Evolutionary conservation across 2,329 filamentous ascomycete species (phyloP), one percentile per base, ranked within the genome.

Genomic region (Teratosphaeria viscida): DNA sequence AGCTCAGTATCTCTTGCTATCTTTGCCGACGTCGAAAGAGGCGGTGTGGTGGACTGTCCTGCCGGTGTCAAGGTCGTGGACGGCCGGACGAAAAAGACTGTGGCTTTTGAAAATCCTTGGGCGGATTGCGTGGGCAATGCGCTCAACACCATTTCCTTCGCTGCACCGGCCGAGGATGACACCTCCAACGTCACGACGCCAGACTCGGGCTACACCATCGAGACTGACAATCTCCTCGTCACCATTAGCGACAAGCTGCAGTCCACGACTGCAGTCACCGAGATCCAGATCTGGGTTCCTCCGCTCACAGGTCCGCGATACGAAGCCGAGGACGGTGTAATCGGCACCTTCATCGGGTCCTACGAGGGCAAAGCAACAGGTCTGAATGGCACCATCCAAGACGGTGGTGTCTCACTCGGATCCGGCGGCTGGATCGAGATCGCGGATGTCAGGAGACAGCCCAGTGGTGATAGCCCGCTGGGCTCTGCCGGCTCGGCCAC

Each of bases 21-120:
- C 73, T 72, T 67, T 68, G 69, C 57, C 68, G 74, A 32, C 70
- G 70, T 16, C 69, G 71, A 66, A 27, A 67, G 70, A 47, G 72
- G 70, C 14, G 75, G 76, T 56, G 67, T 68, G 1, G 63, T 67
- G 32, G 61, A 54, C 26, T 68, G 67, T 59, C 67, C 67, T 1
- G 60, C 55, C 8, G 62, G 61, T 35, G 61, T 70, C 53, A 47
- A 54, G n/a, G 57, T 70, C 52, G 55, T 55, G 4, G 58, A 63
- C 19, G 57, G 52, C 12, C 19, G 29, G 16, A 58, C 23, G n/a
- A 43, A 57, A 37, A 47, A 62, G 6, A 57, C 57, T 8, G 56
- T 63, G 11, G 59, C 57, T 10, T 57, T 59, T 53, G 53, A 60
- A 52, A 56, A 61, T 19, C 61, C 61, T 19, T 63, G 61, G 61